A percentile compares a stretch with the other conserved stretches of the same genome.
phyloP scores from a whole-genome alignment of 208 protist species.

The Leishmania lainsoni region DNA sequence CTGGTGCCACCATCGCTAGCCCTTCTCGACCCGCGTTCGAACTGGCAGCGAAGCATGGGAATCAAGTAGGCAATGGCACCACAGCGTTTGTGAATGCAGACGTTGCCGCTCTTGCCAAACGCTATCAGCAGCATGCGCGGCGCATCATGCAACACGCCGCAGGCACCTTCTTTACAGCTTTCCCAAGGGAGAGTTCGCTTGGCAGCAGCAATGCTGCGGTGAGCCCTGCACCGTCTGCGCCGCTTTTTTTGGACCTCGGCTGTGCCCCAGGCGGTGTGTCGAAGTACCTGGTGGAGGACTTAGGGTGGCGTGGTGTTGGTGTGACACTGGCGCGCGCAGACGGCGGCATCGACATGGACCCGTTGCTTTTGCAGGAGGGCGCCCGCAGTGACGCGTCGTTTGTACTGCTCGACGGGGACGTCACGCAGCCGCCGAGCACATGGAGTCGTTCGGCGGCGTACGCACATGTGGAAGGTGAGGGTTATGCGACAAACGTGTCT shows the following conservation, averaged over 20 bases:
- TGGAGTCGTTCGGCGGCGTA: slow-evolving; percentile 31
- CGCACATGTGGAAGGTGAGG: not conserved
- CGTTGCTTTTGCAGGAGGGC: slow-evolving; percentile 16
- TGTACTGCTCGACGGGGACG: slow-evolving; percentile 40
- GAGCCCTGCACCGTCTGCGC: not conserved
- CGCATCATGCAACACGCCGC: slow-evolving; percentile 36
- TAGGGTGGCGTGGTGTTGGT: slow-evolving; percentile 73
- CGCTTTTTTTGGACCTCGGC: slow-evolving; percentile 75
- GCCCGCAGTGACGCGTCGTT: slow-evolving; percentile 9
- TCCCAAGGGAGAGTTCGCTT: not conserved
- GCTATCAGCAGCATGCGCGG: slow-evolving; percentile 62
- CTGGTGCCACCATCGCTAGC: not conserved
- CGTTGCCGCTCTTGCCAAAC: slow-evolving; percentile 43
- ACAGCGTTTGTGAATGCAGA: slow-evolving; percentile 56
- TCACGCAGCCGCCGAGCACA: slow-evolving; percentile 22
- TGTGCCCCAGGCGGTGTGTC: slow-evolving; percentile 76
- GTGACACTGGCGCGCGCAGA: slow-evolving; percentile 50
- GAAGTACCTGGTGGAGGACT: slow-evolving; percentile 56
- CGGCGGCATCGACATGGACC: slow-evolving; percentile 68
- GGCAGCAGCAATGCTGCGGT: not conserved
- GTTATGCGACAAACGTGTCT: not conserved
- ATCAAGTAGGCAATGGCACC: not conserved
- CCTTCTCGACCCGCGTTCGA: not conserved
- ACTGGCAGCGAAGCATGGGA: not conserved
- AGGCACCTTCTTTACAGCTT: slow-evolving; percentile 15